phyloP scores from a whole-genome alignment of 768 basidiomycete species.

The Zangia roseola region DNA sequence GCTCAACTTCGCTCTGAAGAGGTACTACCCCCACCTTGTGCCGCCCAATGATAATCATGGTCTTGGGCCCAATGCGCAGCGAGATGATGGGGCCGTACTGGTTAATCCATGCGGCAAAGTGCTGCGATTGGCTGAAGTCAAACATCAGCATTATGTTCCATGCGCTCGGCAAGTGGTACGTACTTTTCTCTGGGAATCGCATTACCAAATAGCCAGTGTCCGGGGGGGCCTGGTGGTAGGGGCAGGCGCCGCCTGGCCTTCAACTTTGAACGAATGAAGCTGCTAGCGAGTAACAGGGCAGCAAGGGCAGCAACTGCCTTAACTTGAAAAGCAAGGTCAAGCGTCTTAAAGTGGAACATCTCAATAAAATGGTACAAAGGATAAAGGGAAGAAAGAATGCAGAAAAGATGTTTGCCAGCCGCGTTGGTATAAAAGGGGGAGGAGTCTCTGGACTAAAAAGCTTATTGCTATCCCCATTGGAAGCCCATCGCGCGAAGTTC shows the following conservation, averaged over 20 bases:
- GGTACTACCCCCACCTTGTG: constrained; percentile 33
- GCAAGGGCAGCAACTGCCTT: constrained; percentile 20
- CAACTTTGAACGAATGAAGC: constrained; percentile 8
- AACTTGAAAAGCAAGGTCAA: constrained; percentile 6
- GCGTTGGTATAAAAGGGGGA: constrained; percentile 9
- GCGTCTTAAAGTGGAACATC: constrained; percentile 8
- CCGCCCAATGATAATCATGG: constrained; percentile 34
- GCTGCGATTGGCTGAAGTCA: constrained; percentile 35
- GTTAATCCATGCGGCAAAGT: constrained; percentile 59
- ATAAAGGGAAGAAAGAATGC: neutral
- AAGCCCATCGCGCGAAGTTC: too few relatives aligned
- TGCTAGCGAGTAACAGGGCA: constrained; percentile 15
- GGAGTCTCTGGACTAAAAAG: too few relatives aligned
- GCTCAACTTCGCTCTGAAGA: neutral
- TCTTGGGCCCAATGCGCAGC: constrained; percentile 45
- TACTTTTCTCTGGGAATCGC: constrained; percentile 28
- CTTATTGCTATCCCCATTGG: too few relatives aligned
- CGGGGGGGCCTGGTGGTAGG: constrained; percentile 32
- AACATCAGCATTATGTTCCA: too few relatives aligned
- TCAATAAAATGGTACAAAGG: neutral
- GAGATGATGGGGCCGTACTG: constrained; percentile 62
- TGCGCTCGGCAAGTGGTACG: neutral
- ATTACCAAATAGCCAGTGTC: constrained; percentile 34
- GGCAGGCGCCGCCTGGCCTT: constrained; percentile 18
- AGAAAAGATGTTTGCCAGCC: neutral